Conservation (phyloP, 495 filamentous ascomycete species). For the Cairneyella variabilis region DNA sequence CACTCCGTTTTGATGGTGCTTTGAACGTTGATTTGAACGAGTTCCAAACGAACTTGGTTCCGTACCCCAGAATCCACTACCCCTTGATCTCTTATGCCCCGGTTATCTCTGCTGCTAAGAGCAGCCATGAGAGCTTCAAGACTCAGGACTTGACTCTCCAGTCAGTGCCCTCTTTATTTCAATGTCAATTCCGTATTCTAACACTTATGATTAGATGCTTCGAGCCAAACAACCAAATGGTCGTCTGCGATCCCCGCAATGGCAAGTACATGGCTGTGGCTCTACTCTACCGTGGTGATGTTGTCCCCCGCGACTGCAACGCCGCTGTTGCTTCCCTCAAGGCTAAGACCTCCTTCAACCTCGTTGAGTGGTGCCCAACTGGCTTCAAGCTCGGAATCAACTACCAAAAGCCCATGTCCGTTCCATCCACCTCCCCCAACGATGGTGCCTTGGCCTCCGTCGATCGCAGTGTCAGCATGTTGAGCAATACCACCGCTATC, state of each 20-base stretch:
- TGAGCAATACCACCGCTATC: conserved; percentile 89
- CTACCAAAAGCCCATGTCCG: conserved; percentile 79
- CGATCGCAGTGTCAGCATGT: conserved; percentile 84
- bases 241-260: conserved; percentile 86
- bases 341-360: conserved; percentile 83
- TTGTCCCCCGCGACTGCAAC: conserved; percentile 80
- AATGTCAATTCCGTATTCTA: not conserved
- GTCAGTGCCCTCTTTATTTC: conserved; percentile 40
- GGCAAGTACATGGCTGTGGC: conserved; percentile 95
- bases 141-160: conserved; percentile 83
- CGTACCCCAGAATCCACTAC: conserved; percentile 89
- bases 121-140: conserved; percentile 88
- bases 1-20: conserved; percentile 84
- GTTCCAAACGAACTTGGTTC: conserved; percentile 93
- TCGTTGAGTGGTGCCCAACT: conserved; percentile 95
- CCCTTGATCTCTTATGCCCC: conserved; percentile 87
- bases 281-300: conserved; percentile 85
- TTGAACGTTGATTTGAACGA: conserved; percentile 92
- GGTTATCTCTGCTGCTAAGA: conserved; percentile 76
- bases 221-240: conserved; percentile 96
- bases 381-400: conserved; percentile 95
- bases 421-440: conserved; percentile 52
- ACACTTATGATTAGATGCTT: conserved; percentile 49
- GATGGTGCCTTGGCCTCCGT: conserved; percentile 75
- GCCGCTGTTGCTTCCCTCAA: conserved; percentile 78